Conservation (phyloP, 768 basidiomycete genomes). For the Boletus rubescentipes region DNA sequence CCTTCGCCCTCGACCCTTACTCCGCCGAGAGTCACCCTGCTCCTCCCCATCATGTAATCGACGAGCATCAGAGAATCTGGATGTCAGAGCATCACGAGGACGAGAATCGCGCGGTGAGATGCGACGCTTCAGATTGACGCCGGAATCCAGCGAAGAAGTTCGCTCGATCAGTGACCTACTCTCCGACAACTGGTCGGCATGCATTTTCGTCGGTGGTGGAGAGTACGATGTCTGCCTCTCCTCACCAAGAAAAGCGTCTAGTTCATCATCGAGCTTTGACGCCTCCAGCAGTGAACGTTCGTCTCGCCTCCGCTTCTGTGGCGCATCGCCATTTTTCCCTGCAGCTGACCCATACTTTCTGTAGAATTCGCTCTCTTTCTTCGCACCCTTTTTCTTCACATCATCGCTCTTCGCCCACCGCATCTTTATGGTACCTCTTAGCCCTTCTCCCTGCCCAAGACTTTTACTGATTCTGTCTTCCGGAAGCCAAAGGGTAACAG, state of each 20-base stretch:
- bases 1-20: slow-evolving; percentile 38
- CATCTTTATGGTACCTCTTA: slow-evolving; percentile 67
- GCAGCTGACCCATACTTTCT: slow-evolving; percentile 64
- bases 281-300: slow-evolving; percentile 34
- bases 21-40: slow-evolving; percentile 26
- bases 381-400: slow-evolving; percentile 76
- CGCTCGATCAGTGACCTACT: slow-evolving; percentile 56
- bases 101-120: slow-evolving; percentile 32
- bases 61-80: slow-evolving; percentile 18
- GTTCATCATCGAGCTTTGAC: slow-evolving; percentile 59
- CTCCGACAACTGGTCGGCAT: slow-evolving; percentile 59
- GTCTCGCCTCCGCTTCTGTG: slow-evolving; percentile 38
- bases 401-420: slow-evolving; percentile 74
- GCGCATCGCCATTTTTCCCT: slow-evolving; percentile 55
- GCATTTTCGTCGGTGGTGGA: slow-evolving; percentile 64
- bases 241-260: slow-evolving; percentile 66
- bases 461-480: slow-evolving; percentile 74
- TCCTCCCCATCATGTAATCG: slow-evolving; percentile 24
- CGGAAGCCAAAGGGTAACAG: slow-evolving; percentile 74
- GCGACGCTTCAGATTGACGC: slow-evolving; percentile 43
- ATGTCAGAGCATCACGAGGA: slow-evolving; percentile 8
- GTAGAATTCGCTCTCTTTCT: slow-evolving; percentile 74
- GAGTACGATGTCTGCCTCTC: slow-evolving; percentile 36
- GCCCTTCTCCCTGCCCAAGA: slow-evolving; percentile 65
- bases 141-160: slow-evolving; percentile 47